Conservation (phyloP, 352 stramenopile genomes). For the Plasmopara muralis region DNA sequence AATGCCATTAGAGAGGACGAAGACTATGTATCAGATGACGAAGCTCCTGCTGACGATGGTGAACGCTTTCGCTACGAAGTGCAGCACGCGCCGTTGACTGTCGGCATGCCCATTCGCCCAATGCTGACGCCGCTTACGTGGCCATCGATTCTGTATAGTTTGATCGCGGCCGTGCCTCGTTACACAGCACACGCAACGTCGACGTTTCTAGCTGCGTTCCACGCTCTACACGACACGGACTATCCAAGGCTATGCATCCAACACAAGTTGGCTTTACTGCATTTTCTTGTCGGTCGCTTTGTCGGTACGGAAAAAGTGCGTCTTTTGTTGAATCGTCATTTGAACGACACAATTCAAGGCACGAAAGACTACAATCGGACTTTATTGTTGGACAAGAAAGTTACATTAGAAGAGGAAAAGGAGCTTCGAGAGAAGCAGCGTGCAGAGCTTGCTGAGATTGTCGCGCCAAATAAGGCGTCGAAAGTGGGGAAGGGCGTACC, state of each 20-base stretch:
- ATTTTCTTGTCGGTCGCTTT: conserved; percentile 56
- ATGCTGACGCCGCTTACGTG: conserved; percentile 81
- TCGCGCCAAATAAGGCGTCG: conserved; percentile 47
- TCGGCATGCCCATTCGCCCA: conserved; percentile 67
- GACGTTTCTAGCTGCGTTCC: conserved; percentile 41
- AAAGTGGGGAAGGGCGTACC: conserved; percentile 45
- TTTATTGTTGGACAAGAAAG: conserved; percentile 55
- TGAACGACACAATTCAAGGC: conserved; percentile 45
- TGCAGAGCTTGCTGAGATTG: conserved; percentile 43
- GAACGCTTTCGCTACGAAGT: conserved; percentile 80
- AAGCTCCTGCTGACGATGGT: conserved; percentile 69
- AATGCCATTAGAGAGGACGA: conserved; percentile 51
- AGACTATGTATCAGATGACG: conserved; percentile 82
- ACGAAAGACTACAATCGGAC: conserved; percentile 73
- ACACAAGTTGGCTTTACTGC: conserved; percentile 67
- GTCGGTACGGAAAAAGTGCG: conserved; percentile 67
- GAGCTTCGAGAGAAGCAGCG: conserved; percentile 70
- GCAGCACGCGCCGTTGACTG: conserved; percentile 67
- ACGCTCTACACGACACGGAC: conserved; percentile 36
- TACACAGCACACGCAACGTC: conserved; percentile 42
- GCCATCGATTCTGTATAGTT: conserved; percentile 59
- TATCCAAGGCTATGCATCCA: conserved; percentile 45
- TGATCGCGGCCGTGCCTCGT: conserved; percentile 64
- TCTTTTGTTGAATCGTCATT: conserved; percentile 45
- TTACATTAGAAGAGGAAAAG: conserved; percentile 74